Evolutionary conservation across 257 asterid species (phyloP), one percentile per base, ranked within the genome.

Genomic region (Solanum tarapatanum): DNA sequence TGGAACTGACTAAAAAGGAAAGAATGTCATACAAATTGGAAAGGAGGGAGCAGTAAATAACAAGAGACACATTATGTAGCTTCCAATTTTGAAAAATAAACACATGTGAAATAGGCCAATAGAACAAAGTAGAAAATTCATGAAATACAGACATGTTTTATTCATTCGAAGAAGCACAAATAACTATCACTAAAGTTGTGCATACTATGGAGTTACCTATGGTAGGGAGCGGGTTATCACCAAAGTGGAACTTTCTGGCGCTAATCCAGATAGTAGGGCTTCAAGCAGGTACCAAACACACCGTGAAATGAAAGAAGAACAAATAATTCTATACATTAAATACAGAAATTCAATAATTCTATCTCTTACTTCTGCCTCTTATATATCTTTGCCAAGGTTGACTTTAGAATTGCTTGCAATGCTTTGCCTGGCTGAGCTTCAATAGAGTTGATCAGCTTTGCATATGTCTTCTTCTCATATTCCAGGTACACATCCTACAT

Each of bases 371-470:
- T 91, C 24, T 87, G 89, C 88, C 93, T 91, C 92, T 91, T 85
- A 79, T 90, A 91, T 35, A 90, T 91, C 91, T 91, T 91, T 35
- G 88, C 88, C 79, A 89, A 87, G 86, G 89, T 89, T 10, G 90
- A 91, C 69, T 86, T 90, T 76, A 89, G 30, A 36, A 91, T 91
- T 62, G 90, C 90, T 90, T 91, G 92, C 19, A 87, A 91, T 14
- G 91, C 91, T 79, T 51, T 73, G 36, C 88, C 79, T n/a, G 93
- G 90, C 64, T 87, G 93, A 77, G 88, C 89, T 43, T 86, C 89
- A 39, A 91, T 91, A 60, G 45, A 86, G 28, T 79, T 83, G 33
- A 79, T 87, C 30, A 91, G 87, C 85, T 86, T 89, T 87, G 88
- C 89, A 24, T 89, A 87, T 23, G 91, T 91, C 82, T 87, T 88